These are phyloP conservation scores for Thoreauomyces humboldtii DNA, from an alignment of 192 early-diverging fungal genomes.

Conservation along the genomic window DNA sequence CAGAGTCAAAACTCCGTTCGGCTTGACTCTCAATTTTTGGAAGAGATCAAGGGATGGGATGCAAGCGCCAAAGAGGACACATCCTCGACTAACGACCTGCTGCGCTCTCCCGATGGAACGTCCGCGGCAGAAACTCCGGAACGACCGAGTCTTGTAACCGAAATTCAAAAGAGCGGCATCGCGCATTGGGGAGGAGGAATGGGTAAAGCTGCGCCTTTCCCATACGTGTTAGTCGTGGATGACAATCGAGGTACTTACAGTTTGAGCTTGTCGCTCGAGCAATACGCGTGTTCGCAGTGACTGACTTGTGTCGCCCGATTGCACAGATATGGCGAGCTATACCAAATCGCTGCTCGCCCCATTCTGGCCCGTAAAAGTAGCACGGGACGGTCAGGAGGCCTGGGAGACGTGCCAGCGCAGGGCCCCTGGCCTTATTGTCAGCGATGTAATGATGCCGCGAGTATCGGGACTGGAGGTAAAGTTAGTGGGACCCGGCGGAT, in stretches of 20 bases:
- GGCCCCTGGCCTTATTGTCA: slow-evolving; percentile 8
- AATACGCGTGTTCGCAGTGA: too few species aligned
- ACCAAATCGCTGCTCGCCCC: slow-evolving; percentile 7
- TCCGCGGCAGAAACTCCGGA: too few species aligned
- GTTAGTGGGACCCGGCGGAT: slow-evolving; percentile 32
- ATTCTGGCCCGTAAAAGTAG: neutral
- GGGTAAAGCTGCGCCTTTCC: neutral
- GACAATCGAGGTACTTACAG: too few species aligned
- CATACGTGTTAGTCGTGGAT: slow-evolving; percentile 15
- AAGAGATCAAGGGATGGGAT: slow-evolving; percentile 17
- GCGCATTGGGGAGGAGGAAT: neutral
- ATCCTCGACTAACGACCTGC: too few species aligned
- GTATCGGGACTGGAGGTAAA: slow-evolving; percentile 51
- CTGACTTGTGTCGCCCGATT: too few species aligned
- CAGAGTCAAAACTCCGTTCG: neutral
- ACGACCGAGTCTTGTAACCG: too few species aligned
- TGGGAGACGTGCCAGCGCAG: neutral
- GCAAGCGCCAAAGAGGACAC: neutral
- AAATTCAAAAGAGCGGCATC: neutral
- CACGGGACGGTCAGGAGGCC: neutral
- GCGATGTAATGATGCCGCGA: slow-evolving; percentile 53
- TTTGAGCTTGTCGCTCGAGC: too few species aligned
- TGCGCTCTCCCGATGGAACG: too few species aligned
- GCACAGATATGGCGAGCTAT: slow-evolving; percentile 22
- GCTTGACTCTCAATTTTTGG: slow-evolving; percentile 16